Base-by-base conservation (phyloP, 164 flowering plant species). In the Protea cynaroides region DNA sequence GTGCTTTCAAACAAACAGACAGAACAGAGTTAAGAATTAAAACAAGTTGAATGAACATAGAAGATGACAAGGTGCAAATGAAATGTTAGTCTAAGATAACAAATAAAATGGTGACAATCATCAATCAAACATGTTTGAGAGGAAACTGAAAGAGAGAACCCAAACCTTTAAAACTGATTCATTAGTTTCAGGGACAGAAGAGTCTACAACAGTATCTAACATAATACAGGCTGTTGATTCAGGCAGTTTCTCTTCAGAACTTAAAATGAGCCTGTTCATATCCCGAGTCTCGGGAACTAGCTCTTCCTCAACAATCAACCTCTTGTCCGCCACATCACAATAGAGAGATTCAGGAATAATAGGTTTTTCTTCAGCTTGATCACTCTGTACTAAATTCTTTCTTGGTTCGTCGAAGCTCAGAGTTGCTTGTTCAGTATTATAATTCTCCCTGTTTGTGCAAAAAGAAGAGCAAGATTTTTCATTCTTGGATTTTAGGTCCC, bases 161-260 rank as follows among this genome's bases (percentile, higher is more conserved):
- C 72, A 63, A 69, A 83, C 89, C 89, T 83, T 54, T 11, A 61
- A 23, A 54, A 49, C 37, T 56, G 69, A 52, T 68, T 56, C 51
- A 22, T 71, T 68, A 8, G 36, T 63, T 25, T 65, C 67, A 58
- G 21, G 57, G 58, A 63, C 25, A 17, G 69, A 49, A 9, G 62
- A 60, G 29, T 53, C 58, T 34, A 25, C 54, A 24, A 47, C 75
- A 50, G 57, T 66, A 25, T 23, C 61, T 25, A 59, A 49, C 15
- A 44, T 23, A 36, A 62, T 13, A 69, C 64, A 63, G 22, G 65
- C 25, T n/a, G 73, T 56, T 46, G 58, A 15, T 49, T 72, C 73
- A 25, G 47, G 34, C 25, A 52, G 59, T 50, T 59, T 54, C 49
- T 63, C 63, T 18, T 65, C 64, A 44, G 69, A 49, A 37, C 59